Conservation (phyloP, 2,329 filamentous ascomycete genomes). For the Microascus cirrosus region DNA sequence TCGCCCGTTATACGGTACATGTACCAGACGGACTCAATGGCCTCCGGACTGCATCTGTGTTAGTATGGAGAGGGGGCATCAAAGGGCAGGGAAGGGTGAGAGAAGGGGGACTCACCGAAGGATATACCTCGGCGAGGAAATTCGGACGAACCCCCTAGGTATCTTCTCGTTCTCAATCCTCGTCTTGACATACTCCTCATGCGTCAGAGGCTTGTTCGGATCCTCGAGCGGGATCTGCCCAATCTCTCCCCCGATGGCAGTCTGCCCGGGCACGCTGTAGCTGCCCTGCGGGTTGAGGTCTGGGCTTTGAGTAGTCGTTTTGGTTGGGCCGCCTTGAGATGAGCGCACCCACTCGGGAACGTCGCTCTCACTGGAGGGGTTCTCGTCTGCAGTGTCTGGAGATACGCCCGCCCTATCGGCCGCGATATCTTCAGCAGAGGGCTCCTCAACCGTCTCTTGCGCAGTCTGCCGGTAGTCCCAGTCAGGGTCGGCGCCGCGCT, state of each 20-base stretch:
- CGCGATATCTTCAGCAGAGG: background rate
- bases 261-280: background rate
- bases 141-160: conserved; percentile 36
- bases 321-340: no score
- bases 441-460: background rate
- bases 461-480: background rate
- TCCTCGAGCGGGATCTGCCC: conserved; percentile 3
- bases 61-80: conserved; percentile 13
- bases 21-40: conserved; percentile 80
- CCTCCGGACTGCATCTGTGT: conserved; percentile 53
- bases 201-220: conserved; percentile 28
- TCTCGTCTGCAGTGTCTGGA: background rate
- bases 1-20: conserved; percentile 86
- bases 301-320: no score
- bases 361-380: no score
- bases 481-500: background rate
- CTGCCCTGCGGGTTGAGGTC: no score
- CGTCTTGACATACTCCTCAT: conserved; percentile 39
- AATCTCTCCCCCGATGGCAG: background rate
- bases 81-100: background rate
- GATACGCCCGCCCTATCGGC: background rate
- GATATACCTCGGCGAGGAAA: conserved; percentile 42
- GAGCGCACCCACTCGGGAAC: no score
- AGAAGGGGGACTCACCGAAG: conserved; percentile 37
- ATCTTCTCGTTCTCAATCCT: conserved; percentile 32